A percentile compares a stretch with the other conserved stretches of the same genome.
Evolutionary conservation across 495 filamentous ascomycete genomes (phyloP).

Genomic region (Stereocaulon alpinum): DNA sequence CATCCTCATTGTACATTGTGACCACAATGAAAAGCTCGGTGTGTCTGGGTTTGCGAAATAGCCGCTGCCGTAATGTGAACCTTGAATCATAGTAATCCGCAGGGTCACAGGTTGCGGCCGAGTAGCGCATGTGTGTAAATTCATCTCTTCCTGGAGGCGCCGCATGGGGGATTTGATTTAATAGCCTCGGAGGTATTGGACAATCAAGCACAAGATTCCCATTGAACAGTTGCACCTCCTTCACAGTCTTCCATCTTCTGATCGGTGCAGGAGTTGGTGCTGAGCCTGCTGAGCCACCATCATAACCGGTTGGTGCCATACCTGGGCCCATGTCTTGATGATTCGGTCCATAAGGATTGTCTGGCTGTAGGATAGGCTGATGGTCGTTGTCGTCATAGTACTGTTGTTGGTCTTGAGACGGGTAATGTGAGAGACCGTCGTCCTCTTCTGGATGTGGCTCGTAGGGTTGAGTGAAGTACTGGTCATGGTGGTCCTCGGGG

Average conservation of each 20-base stretch:
- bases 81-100: conserved; percentile 74
- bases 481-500: conserved; percentile 75
- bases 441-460: conserved; percentile 49
- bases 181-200: conserved; percentile 79
- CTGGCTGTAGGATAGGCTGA: conserved; percentile 49
- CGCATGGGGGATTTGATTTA: conserved; percentile 77
- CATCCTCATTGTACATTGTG: conserved; percentile 99
- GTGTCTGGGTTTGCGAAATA: conserved; percentile 86
- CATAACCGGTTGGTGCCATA: conserved; percentile 24
- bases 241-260: conserved; percentile 94
- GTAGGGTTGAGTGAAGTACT: conserved; percentile 77
- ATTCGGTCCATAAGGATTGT: conserved; percentile 49
- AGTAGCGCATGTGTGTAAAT: conserved; percentile 98
- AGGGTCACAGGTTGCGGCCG: conserved; percentile 93
- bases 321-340: conserved; percentile 38
- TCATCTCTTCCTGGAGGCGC: conserved; percentile 77
- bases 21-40: conserved; percentile 97
- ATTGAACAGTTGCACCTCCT: conserved; percentile 92
- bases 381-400: conserved; percentile 49
- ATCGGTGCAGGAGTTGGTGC: conserved; percentile 58
- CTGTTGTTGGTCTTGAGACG: conserved; percentile 34
- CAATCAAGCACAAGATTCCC: conserved; percentile 97
- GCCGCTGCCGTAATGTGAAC: conserved; percentile 86
- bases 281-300: conserved; percentile 30
- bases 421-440: conserved; percentile 46